Percentiles rank a stretch among this genome's conserved stretches.
Evolutionary conservation across 257 asterid genomes (phyloP).

Genomic region (Datura wrightii): DNA sequence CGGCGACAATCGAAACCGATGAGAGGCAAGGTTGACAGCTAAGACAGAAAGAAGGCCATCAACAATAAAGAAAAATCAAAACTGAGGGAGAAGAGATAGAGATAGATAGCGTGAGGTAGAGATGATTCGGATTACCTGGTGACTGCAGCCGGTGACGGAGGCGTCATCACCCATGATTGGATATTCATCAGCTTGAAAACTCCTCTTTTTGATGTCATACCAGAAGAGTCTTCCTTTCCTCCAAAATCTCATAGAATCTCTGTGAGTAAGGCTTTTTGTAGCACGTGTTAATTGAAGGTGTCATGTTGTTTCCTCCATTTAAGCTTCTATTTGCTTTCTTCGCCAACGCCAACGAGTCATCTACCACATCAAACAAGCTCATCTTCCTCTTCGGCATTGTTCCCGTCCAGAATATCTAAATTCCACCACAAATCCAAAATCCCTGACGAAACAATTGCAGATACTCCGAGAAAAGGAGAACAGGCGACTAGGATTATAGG

Average conservation of each 20-base stretch:
- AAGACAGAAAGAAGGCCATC: not conserved
- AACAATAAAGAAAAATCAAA: not conserved
- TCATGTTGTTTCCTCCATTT: constrained; percentile 30
- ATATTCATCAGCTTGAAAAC: not conserved
- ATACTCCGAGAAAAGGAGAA: constrained; percentile 27
- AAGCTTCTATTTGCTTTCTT: constrained; percentile 48
- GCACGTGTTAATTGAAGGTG: constrained; percentile 62
- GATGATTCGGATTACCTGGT: not conserved
- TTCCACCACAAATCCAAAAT: not conserved
- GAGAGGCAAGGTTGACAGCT: not conserved
- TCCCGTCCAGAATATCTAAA: constrained; percentile 56
- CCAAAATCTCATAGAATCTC: constrained; percentile 79
- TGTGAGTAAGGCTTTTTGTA: constrained; percentile 69
- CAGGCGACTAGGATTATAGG: not conserved
- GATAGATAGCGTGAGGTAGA: not conserved
- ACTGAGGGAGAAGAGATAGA: not conserved
- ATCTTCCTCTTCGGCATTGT: constrained; percentile 90
- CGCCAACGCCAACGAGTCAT: constrained; percentile 53
- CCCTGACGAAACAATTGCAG: not conserved
- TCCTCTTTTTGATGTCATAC: constrained; percentile 63
- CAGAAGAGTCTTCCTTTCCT: constrained; percentile 72
- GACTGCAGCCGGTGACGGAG: not conserved
- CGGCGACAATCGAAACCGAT: not conserved
- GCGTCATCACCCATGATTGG: not conserved
- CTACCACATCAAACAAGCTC: constrained; percentile 91